Evolutionary conservation across 2,329 filamentous ascomycete genomes (phyloP).

Genomic region (Alternaria viburni): DNA sequence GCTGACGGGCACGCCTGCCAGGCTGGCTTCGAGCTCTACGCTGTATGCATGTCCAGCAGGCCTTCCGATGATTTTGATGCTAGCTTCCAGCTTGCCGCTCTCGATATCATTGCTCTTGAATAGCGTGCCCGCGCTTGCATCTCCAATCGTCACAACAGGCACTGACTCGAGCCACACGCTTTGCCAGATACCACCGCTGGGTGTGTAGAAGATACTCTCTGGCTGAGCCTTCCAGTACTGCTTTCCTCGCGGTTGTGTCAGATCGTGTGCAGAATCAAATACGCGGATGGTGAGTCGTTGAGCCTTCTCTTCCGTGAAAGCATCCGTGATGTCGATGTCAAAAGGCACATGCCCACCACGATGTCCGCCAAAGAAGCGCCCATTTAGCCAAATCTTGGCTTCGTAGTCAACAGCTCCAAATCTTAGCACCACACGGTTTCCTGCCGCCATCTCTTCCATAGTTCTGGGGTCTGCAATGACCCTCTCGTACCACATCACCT

Average conservation of each 20-base stretch:
- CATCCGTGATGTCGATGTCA: constrained; percentile 63
- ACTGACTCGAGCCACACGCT: constrained; percentile 64
- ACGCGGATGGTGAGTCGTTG: constrained; percentile 62
- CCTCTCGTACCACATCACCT: constrained; percentile 71
- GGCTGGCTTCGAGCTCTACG: constrained; percentile 62
- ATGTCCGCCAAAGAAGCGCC: constrained; percentile 61
- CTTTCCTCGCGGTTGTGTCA: constrained; percentile 71
- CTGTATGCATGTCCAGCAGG: constrained; percentile 54
- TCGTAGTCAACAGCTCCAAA: constrained; percentile 70
- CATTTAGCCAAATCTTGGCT: constrained; percentile 63
- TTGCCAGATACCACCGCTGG: constrained; percentile 65
- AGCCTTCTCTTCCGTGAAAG: constrained; percentile 26
- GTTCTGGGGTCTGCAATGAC: constrained; percentile 58
- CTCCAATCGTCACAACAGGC: constrained; percentile 59
- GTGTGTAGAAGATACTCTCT: constrained; percentile 66
- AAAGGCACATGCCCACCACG: constrained; percentile 66
- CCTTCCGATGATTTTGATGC: constrained; percentile 58
- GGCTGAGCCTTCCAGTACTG: constrained; percentile 69
- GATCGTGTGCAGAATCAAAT: constrained; percentile 68
- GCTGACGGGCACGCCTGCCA: constrained; percentile 58
- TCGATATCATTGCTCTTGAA: constrained; percentile 62
- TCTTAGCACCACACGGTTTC: constrained; percentile 56
- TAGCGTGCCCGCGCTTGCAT: constrained; percentile 65
- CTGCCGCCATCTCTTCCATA: constrained; percentile 49
- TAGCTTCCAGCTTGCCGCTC: constrained; percentile 58